A percentile compares a stretch with the other conserved stretches of the same genome.
Conservation (phyloP, 1,284 basidiomycete species). For the Thecaphora frezii region DNA sequence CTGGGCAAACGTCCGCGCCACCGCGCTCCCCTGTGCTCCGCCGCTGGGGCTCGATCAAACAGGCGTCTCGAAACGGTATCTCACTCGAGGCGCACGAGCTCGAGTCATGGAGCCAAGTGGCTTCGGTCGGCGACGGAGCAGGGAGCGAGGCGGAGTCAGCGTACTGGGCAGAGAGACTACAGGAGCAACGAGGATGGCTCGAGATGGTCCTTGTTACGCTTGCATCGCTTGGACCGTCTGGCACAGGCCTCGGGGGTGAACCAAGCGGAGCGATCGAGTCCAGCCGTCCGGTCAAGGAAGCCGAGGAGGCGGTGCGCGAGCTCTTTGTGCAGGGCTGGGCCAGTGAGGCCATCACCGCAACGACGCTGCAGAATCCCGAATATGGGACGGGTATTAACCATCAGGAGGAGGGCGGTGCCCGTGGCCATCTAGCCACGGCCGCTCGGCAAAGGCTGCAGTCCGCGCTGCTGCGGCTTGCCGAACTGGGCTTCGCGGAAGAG, state of each 20-base stretch:
- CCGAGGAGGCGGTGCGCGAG: conserved; percentile 33
- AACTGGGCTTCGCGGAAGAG: neutral
- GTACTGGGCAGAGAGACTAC: conserved; percentile 29
- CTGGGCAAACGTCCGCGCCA: conserved; percentile 7
- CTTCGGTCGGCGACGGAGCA: conserved; percentile 79
- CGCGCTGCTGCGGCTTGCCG: neutral
- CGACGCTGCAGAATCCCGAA: neutral
- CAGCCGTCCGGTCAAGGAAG: conserved; percentile 15
- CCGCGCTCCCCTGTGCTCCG: neutral
- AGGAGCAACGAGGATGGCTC: conserved; percentile 31
- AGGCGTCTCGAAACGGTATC: too few relatives aligned
- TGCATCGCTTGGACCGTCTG: conserved; percentile 5
- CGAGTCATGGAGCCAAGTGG: conserved; percentile 30
- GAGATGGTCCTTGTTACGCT: conserved; percentile 27
- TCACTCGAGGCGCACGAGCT: conserved; percentile 1
- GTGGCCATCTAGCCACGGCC: too few relatives aligned
- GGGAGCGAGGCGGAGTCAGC: conserved; percentile 2
- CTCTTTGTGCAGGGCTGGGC: conserved; percentile 26
- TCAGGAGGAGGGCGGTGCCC: too few relatives aligned
- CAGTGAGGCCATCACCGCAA: conserved; percentile 6
- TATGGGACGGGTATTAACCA: too few relatives aligned
- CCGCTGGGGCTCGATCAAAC: too few relatives aligned
- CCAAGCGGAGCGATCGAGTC: neutral
- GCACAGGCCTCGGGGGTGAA: too few relatives aligned
- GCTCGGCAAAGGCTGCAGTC: too few relatives aligned